A percentile compares a stretch with the other conserved stretches of the same genome.
phyloP scores from a whole-genome alignment of 2,329 filamentous ascomycete genomes.

The Xylaria sp. region DNA sequence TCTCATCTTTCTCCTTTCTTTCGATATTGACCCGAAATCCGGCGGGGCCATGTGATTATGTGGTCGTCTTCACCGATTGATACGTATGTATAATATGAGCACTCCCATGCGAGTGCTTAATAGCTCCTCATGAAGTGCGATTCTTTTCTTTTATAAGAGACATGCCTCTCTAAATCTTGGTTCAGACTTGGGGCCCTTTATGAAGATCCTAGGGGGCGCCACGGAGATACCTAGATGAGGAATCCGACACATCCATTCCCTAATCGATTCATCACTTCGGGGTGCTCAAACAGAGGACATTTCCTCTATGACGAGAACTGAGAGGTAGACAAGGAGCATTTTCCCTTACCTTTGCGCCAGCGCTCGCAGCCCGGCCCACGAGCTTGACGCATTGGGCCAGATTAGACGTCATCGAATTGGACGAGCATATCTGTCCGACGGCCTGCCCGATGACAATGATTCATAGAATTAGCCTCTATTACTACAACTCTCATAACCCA shows the following conservation, averaged over 20 bases:
- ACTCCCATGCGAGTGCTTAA: too few species aligned
- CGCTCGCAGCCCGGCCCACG: constrained; percentile 76
- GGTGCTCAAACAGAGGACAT: neutral
- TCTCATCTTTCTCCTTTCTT: constrained; percentile 1
- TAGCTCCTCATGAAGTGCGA: neutral
- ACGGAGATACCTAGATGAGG: neutral
- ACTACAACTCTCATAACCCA: too few species aligned
- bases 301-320: neutral
- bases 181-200: neutral
- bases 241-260: neutral
- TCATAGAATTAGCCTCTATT: constrained; percentile 1
- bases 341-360: constrained; percentile 77
- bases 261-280: too few species aligned
- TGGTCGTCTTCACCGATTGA: neutral
- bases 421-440: constrained; percentile 90
- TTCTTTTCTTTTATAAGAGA: neutral
- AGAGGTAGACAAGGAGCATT: neutral
- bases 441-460: constrained; percentile 66
- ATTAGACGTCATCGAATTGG: constrained; percentile 80
- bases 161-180: neutral
- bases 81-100: neutral
- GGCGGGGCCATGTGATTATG: neutral
- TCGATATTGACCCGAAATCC: neutral
- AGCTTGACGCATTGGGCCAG: constrained; percentile 80
- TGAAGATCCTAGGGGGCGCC: neutral